phyloP scores from a whole-genome alignment of 2,329 filamentous ascomycete species.

The Dactylellina drechsleri region DNA sequence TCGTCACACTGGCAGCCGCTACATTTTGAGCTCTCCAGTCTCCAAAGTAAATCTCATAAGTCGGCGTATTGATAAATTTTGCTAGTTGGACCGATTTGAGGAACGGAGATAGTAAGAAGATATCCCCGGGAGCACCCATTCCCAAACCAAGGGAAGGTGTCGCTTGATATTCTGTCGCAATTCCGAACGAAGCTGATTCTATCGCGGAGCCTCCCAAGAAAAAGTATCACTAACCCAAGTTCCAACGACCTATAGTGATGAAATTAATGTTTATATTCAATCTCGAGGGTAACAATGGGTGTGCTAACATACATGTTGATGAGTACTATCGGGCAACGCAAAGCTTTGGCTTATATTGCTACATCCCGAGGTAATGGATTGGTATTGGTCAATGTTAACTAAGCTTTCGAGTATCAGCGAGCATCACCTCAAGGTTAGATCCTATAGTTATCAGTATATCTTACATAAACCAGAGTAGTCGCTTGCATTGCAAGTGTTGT shows the following conservation, averaged over 20 bases:
- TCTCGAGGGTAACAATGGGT: background rate
- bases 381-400: background rate
- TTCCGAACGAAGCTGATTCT: background rate
- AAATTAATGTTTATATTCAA: background rate
- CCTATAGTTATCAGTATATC: background rate
- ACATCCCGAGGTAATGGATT: background rate
- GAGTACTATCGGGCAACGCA: background rate
- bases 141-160: background rate
- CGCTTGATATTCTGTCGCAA: background rate
- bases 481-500: background rate
- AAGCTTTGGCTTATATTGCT: background rate
- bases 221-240: background rate
- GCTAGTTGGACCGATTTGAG: background rate
- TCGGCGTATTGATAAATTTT: background rate
- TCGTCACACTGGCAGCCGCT: background rate
- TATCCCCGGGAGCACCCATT: background rate
- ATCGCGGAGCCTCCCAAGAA: background rate
- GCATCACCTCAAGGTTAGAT: background rate
- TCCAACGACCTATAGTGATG: background rate
- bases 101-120: background rate
- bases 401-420: background rate
- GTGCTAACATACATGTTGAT: no score
- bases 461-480: conserved; percentile 5
- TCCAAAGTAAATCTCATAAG: background rate
- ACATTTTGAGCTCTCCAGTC: background rate